A percentile compares a stretch with the other conserved stretches of the same genome.
These are phyloP conservation scores for Coemansia sp. DNA, from an alignment of 192 early-diverging fungal genomes.

Conservation along the genomic window DNA sequence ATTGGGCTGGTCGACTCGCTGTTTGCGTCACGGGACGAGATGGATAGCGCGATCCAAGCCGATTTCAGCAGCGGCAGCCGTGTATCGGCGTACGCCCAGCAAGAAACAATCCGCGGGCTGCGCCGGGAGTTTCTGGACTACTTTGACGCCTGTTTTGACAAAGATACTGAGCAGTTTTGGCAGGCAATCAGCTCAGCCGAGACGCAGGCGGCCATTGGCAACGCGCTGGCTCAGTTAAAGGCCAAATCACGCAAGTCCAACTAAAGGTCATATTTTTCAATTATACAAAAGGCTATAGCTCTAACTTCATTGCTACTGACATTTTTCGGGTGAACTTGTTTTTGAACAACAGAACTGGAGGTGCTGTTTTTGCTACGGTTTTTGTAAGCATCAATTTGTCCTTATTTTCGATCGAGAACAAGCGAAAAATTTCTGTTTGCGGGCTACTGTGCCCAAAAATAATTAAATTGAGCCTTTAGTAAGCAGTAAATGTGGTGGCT, in stretches of 20 bases:
- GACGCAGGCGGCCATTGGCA: slow-evolving; percentile 2
- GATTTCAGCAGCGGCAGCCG: not conserved
- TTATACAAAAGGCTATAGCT: too few species aligned
- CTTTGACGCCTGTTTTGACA: not conserved
- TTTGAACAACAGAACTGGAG: too few species aligned
- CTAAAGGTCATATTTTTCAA: too few species aligned
- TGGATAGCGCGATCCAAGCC: not conserved
- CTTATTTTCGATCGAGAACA: not conserved
- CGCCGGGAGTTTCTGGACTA: not conserved
- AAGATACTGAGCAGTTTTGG: not conserved
- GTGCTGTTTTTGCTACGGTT: not conserved
- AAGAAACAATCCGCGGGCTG: not conserved
- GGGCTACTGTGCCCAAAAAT: not conserved
- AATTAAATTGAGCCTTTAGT: not conserved
- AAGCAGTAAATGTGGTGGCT: not conserved
- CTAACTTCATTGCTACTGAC: too few species aligned
- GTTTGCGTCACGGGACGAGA: not conserved
- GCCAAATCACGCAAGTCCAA: not conserved
- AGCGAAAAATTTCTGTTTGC: not conserved
- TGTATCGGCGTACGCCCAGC: not conserved
- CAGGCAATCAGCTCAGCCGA: not conserved
- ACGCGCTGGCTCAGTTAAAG: not conserved
- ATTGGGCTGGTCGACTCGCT: not conserved
- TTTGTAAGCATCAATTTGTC: not conserved
- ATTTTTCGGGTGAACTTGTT: not conserved